A percentile compares a stretch with the other conserved stretches of the same genome.
Evolutionary conservation across 768 basidiomycete genomes (phyloP).

Genomic region (Trametes meyenii): DNA sequence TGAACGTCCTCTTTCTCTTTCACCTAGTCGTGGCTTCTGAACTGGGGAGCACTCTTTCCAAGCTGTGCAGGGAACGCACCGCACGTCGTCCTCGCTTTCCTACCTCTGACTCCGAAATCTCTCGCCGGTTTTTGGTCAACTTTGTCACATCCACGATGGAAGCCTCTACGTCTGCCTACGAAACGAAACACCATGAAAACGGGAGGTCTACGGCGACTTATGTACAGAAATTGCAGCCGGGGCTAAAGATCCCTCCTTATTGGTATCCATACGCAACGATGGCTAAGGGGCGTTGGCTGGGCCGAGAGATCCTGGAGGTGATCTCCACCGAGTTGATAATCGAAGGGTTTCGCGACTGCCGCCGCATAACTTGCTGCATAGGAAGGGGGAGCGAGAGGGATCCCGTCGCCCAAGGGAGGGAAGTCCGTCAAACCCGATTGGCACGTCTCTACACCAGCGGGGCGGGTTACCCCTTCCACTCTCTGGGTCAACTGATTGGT

Average conservation of each 20-base stretch:
- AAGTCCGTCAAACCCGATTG: no score
- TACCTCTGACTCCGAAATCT: slow-evolving; percentile 54
- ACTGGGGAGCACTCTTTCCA: slow-evolving; percentile 11
- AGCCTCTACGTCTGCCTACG: slow-evolving; percentile 36
- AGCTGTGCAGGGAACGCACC: slow-evolving; percentile 19
- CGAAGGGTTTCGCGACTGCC: no score
- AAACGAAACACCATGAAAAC: slow-evolving; percentile 30
- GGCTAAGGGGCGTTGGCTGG: slow-evolving; percentile 90
- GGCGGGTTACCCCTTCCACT: no score
- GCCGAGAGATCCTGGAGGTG: slow-evolving; percentile 85
- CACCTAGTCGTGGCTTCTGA: slow-evolving; percentile 6
- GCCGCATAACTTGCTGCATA: no score
- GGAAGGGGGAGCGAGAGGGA: no score
- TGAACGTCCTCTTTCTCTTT: neutral
- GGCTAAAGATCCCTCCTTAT: slow-evolving; percentile 82
- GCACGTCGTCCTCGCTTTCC: slow-evolving; percentile 46
- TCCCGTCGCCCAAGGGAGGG: neutral
- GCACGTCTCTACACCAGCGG: no score
- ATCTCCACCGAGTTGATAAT: slow-evolving; percentile 82
- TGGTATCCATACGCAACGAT: slow-evolving; percentile 94
- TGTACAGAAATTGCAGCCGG: slow-evolving; percentile 31
- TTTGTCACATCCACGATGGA: slow-evolving; percentile 55
- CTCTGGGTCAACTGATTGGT: neutral
- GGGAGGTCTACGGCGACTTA: neutral
- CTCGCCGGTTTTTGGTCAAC: slow-evolving; percentile 55